Evolutionary conservation across 2,329 filamentous ascomycete genomes (phyloP).

Genomic region (Lasiodiplodia citricola): DNA sequence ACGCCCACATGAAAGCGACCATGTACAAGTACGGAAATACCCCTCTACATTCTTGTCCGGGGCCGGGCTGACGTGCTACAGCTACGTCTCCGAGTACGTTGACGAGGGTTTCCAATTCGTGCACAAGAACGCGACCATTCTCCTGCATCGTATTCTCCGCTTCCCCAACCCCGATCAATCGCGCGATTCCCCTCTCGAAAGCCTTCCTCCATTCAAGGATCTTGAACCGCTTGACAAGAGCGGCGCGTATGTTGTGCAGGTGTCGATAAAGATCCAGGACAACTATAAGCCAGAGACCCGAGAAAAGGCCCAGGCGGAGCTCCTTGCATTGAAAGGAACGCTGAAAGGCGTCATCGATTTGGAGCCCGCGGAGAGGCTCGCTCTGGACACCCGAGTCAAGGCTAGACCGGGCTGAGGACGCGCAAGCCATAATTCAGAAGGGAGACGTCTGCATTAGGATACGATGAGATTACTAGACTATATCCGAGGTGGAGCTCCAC

Average conservation of each 20-base stretch:
- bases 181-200: slow-evolving; percentile 40
- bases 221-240: slow-evolving; percentile 61
- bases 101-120: slow-evolving; percentile 64
- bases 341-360: slow-evolving; percentile 64
- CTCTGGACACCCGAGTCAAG: slow-evolving; percentile 65
- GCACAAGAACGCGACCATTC: slow-evolving; percentile 62
- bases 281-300: slow-evolving; percentile 59
- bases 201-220: slow-evolving; percentile 50
- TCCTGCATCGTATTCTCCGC: slow-evolving; percentile 60
- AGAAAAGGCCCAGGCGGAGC: slow-evolving; percentile 59
- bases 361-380: slow-evolving; percentile 62
- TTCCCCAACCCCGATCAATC: slow-evolving; percentile 47
- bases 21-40: slow-evolving; percentile 51
- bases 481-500: not conserved
- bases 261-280: slow-evolving; percentile 62
- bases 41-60: not conserved
- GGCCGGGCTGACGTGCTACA: slow-evolving; percentile 34
- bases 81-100: slow-evolving; percentile 63
- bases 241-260: slow-evolving; percentile 64
- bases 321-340: slow-evolving; percentile 60
- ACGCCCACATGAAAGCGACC: slow-evolving; percentile 56
- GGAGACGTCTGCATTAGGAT: not conserved
- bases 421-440: not conserved
- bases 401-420: slow-evolving; percentile 39
- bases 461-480: not conserved